These are phyloP conservation scores for Laburnicola sp. DNA, from an alignment of 2,329 filamentous ascomycete genomes.

Conservation along the genomic window DNA sequence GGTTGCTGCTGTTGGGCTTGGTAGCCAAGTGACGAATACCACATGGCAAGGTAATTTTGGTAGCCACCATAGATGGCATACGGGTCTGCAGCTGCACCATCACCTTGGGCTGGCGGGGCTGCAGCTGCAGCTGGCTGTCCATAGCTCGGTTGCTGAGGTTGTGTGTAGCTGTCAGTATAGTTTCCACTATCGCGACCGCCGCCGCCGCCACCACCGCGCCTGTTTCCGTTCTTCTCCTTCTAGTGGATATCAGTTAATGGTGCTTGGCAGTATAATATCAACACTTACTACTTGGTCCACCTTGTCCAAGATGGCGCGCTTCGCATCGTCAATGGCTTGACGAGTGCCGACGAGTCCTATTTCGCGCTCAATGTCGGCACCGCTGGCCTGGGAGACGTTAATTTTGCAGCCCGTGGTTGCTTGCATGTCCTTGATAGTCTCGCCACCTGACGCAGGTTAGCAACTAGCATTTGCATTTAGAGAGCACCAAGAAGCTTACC, in stretches of 20 bases:
- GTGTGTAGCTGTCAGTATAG: slow-evolving; percentile 52
- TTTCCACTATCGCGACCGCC: slow-evolving; percentile 44
- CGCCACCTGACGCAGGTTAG: slow-evolving; percentile 61
- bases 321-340: slow-evolving; percentile 78
- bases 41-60: slow-evolving; percentile 76
- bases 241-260: slow-evolving; percentile 11
- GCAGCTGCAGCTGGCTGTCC: slow-evolving; percentile 39
- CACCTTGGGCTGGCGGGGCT: slow-evolving; percentile 50
- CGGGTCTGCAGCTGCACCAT: slow-evolving; percentile 50
- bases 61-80: slow-evolving; percentile 85
- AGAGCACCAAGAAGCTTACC: slow-evolving; percentile 46
- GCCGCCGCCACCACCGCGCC: slow-evolving; percentile 41
- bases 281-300: slow-evolving; percentile 80
- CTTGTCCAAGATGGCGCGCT: slow-evolving; percentile 86
- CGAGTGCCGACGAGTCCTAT: slow-evolving; percentile 81
- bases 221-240: slow-evolving; percentile 52
- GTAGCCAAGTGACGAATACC: slow-evolving; percentile 71
- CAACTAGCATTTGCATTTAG: not conserved
- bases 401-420: slow-evolving; percentile 87
- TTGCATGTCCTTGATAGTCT: slow-evolving; percentile 95
- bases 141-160: slow-evolving; percentile 48
- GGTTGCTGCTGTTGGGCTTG: slow-evolving; percentile 46
- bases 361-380: slow-evolving; percentile 79
- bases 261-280: not conserved
- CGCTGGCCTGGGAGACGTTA: slow-evolving; percentile 82